Conservation (phyloP, 2,329 filamentous ascomycete genomes). For the Penicillium sp. region DNA sequence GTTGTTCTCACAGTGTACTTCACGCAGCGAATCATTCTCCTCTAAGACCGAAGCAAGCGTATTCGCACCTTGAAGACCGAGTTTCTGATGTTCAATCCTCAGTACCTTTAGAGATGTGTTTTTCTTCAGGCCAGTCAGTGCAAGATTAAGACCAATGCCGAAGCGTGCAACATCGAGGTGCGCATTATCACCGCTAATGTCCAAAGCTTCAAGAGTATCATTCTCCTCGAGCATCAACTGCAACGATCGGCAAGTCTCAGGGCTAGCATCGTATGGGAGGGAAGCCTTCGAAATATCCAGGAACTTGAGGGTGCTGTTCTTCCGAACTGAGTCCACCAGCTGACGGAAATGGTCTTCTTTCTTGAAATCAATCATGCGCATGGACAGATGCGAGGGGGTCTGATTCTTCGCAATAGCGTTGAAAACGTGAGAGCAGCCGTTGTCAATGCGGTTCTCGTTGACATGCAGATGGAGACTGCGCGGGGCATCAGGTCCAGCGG, state of each 20-base stretch:
- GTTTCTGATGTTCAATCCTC: constrained; percentile 65
- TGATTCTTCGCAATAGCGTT: constrained; percentile 49
- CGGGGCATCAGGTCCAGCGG: constrained; percentile 46
- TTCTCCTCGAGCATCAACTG: constrained; percentile 66
- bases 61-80: constrained; percentile 67
- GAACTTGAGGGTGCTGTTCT: constrained; percentile 61
- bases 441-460: constrained; percentile 56
- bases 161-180: constrained; percentile 68
- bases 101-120: constrained; percentile 62
- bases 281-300: constrained; percentile 70
- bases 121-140: constrained; percentile 61
- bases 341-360: constrained; percentile 63
- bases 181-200: constrained; percentile 69
- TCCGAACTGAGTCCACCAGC: constrained; percentile 59
- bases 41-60: constrained; percentile 67
- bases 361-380: constrained; percentile 67
- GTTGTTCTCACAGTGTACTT: constrained; percentile 70
- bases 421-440: constrained; percentile 44
- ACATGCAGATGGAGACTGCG: constrained; percentile 65
- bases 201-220: constrained; percentile 61
- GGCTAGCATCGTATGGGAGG: constrained; percentile 65
- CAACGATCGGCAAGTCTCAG: constrained; percentile 63
- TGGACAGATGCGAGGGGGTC: constrained; percentile 62
- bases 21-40: constrained; percentile 59
- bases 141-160: constrained; percentile 65